These are phyloP conservation scores for Moelleriella libera DNA, from an alignment of 2,329 filamentous ascomycete species.

Conservation along the genomic window DNA sequence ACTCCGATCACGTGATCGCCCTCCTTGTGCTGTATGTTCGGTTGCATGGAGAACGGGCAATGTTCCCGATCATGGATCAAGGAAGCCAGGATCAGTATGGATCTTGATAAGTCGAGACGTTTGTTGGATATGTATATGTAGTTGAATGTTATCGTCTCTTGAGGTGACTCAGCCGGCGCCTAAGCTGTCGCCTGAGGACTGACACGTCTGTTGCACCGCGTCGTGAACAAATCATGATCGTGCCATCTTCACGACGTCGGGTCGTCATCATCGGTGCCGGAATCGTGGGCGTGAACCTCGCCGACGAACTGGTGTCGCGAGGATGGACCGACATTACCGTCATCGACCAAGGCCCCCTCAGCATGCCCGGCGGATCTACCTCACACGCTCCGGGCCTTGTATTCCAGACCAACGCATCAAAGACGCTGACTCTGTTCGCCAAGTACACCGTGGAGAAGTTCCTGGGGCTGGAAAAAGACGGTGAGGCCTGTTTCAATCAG, in stretches of 20 bases:
- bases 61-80: neutral
- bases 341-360: constrained; percentile 47
- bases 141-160: neutral
- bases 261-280: constrained; percentile 50
- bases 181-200: neutral
- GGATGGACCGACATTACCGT: constrained; percentile 53
- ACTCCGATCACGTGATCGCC: neutral
- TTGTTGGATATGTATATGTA: neutral
- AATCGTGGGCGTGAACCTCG: constrained; percentile 49
- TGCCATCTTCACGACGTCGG: constrained; percentile 19
- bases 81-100: neutral
- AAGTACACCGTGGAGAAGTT: constrained; percentile 49
- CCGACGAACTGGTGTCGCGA: constrained; percentile 46
- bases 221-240: constrained; percentile 6
- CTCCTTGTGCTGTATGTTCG: neutral
- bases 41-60: neutral
- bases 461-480: constrained; percentile 27
- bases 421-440: constrained; percentile 43
- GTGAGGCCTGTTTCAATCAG: constrained; percentile 40
- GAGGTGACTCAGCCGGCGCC: neutral
- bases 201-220: neutral
- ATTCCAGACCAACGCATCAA: constrained; percentile 46
- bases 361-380: constrained; percentile 50
- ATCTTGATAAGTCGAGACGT: neutral
- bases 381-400: constrained; percentile 52